Evolutionary conservation across 2,329 filamentous ascomycete species (phyloP).

Genomic region (Botrytis sinoallii): DNA sequence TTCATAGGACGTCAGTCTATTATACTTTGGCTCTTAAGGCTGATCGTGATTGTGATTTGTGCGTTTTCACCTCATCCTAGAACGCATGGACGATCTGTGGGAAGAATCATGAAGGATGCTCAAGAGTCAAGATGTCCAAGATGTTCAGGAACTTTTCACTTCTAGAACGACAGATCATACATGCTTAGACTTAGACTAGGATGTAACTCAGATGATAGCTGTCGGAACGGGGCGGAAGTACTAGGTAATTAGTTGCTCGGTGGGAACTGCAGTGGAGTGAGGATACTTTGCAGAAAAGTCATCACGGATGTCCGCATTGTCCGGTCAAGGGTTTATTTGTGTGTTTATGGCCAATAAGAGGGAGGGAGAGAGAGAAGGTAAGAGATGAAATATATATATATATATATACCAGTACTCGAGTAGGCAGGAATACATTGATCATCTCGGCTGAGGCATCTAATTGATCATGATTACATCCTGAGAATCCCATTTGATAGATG

Average conservation of each 20-base stretch:
- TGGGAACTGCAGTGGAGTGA: neutral
- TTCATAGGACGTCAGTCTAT: neutral
- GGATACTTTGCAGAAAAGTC: neutral
- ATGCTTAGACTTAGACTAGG: neutral
- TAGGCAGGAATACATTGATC: neutral
- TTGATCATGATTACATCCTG: neutral
- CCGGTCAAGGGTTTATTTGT: neutral
- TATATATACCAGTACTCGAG: neutral
- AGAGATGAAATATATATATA: neutral
- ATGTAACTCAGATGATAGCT: neutral
- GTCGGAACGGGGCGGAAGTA: neutral
- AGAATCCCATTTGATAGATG: neutral
- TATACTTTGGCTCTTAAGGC: neutral
- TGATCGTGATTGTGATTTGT: neutral
- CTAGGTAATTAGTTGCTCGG: neutral
- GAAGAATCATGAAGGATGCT: neutral
- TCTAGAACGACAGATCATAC: slow-evolving; percentile 1
- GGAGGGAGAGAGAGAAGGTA: no score
- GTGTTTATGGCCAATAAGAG: neutral
- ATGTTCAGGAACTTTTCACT: neutral
- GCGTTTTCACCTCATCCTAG: neutral
- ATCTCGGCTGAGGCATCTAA: neutral
- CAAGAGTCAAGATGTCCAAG: neutral
- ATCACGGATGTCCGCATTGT: neutral
- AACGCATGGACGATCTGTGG: neutral